Conservation (phyloP, 139 green algal genomes). For the Ostreobium quekettii region DNA sequence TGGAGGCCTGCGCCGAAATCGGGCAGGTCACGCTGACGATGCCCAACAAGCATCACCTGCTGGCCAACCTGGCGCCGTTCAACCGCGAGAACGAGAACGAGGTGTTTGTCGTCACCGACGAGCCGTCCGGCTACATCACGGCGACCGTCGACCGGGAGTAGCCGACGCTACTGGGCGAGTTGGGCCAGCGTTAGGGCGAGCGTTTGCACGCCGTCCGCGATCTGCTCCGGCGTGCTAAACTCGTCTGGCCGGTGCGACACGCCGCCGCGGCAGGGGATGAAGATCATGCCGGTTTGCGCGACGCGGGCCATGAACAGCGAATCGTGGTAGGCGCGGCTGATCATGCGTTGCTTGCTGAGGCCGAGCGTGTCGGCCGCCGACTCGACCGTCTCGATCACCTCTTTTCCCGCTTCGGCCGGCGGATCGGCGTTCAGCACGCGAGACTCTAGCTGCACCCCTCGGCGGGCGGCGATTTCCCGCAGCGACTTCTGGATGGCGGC, state of each 20-base stretch:
- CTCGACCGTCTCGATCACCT: slow-evolving; percentile 51
- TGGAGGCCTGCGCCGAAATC: no score
- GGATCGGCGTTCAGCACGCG: slow-evolving; percentile 79
- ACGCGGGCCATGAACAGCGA: slow-evolving; percentile 91
- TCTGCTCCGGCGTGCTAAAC: slow-evolving; percentile 53
- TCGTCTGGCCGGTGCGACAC: slow-evolving; percentile 86
- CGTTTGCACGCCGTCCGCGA: slow-evolving; percentile 51
- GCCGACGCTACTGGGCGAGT: no score
- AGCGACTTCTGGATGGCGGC: slow-evolving; percentile 34
- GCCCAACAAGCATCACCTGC: no score
- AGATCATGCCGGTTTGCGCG: slow-evolving; percentile 88
- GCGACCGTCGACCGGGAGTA: neutral
- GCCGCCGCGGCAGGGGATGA: slow-evolving; percentile 83
- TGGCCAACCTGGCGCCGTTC: no score
- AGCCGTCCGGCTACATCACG: no score
- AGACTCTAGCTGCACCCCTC: slow-evolving; percentile 31
- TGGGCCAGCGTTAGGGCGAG: slow-evolving; percentile 58
- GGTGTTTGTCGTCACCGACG: no score
- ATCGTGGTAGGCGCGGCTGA: slow-evolving; percentile 92
- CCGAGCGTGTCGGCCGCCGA: slow-evolving; percentile 45
- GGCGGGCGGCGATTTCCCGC: slow-evolving; percentile 46
- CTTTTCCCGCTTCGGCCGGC: slow-evolving; percentile 53
- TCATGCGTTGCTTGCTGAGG: slow-evolving; percentile 58
- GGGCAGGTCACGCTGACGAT: no score
- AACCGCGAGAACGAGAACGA: no score